These are phyloP conservation scores for Carex pumila DNA, from an alignment of 176 grass and related monocot genomes.

Conservation along the genomic window DNA sequence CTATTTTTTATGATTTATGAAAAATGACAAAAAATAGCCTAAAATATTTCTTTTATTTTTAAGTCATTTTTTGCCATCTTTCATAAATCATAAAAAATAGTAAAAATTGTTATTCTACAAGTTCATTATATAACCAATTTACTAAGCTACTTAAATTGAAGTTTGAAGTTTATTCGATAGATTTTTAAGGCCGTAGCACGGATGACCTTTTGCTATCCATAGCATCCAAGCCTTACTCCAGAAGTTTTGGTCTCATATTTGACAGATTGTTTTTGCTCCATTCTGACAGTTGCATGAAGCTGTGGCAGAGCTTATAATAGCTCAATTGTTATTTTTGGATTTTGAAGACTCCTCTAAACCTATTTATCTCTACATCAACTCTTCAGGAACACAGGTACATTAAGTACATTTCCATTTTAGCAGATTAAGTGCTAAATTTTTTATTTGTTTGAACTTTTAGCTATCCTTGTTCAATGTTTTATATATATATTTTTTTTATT, in stretches of 20 bases:
- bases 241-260: background rate
- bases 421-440: background rate
- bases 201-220: too few relatives aligned
- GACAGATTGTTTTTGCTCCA: slow-evolving; percentile 20
- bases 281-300: slow-evolving; percentile 39
- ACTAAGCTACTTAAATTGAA: too few relatives aligned
- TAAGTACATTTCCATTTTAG: background rate
- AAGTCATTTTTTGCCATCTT: too few relatives aligned
- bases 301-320: slow-evolving; percentile 80
- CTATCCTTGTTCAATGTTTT: background rate
- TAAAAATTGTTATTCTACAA: too few relatives aligned
- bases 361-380: slow-evolving; percentile 84
- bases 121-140: too few relatives aligned
- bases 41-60: too few relatives aligned
- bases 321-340: slow-evolving; percentile 81
- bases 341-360: slow-evolving; percentile 73
- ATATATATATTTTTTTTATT: slow-evolving; percentile 6
- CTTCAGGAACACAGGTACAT: slow-evolving; percentile 55
- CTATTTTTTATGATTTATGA: too few relatives aligned
- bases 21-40: too few relatives aligned
- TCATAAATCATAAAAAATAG: too few relatives aligned
- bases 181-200: too few relatives aligned
- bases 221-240: too few relatives aligned
- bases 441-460: slow-evolving; percentile 1
- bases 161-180: too few relatives aligned